A percentile compares a stretch with the other conserved stretches of the same genome.
phyloP scores from a whole-genome alignment of 495 filamentous ascomycete genomes.

The Neurospora africana region DNA sequence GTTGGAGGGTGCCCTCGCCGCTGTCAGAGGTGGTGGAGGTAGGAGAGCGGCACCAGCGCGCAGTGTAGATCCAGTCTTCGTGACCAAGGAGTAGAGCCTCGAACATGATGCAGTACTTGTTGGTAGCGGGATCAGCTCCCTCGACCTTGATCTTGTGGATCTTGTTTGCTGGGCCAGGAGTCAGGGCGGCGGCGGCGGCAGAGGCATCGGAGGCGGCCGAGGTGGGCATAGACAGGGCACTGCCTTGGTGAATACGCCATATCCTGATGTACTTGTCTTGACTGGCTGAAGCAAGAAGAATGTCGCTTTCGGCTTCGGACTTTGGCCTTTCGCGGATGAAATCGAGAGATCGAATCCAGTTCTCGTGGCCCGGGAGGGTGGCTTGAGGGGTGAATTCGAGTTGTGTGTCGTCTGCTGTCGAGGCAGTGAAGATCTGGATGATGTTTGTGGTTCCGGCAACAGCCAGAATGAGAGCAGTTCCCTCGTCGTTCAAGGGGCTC shows the following conservation, averaged over 20 bases:
- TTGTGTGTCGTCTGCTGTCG: constrained; percentile 17
- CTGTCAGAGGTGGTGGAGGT: constrained; percentile 13
- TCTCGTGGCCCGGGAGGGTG: constrained; percentile 81
- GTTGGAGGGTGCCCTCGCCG: constrained; percentile 42
- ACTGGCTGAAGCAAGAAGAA: constrained; percentile 84
- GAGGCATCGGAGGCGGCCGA: constrained; percentile 33
- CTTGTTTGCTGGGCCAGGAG: constrained; percentile 60
- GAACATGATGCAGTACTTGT: constrained; percentile 72
- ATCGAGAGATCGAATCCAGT: constrained; percentile 80
- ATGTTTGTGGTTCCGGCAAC: constrained; percentile 70
- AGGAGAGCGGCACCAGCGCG: constrained; percentile 54
- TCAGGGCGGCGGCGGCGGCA: constrained; percentile 29
- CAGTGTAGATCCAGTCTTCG: constrained; percentile 95
- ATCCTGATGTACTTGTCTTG: constrained; percentile 96
- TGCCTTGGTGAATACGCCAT: constrained; percentile 73
- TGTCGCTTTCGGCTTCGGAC: constrained; percentile 41
- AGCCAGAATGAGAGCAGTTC: constrained; percentile 54
- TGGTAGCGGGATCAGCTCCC: constrained; percentile 14
- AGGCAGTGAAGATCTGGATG: constrained; percentile 64
- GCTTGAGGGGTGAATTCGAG: constrained; percentile 61
- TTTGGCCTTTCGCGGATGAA: constrained; percentile 56
- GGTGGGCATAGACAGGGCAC: constrained; percentile 42
- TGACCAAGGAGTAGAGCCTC: constrained; percentile 92
- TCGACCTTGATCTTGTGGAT: constrained; percentile 53
- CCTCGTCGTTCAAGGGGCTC: constrained; percentile 38